A percentile compares a stretch with the other conserved stretches of the same genome.
Evolutionary conservation across 257 asterid genomes (phyloP).

Genomic region (Vinca minor): DNA sequence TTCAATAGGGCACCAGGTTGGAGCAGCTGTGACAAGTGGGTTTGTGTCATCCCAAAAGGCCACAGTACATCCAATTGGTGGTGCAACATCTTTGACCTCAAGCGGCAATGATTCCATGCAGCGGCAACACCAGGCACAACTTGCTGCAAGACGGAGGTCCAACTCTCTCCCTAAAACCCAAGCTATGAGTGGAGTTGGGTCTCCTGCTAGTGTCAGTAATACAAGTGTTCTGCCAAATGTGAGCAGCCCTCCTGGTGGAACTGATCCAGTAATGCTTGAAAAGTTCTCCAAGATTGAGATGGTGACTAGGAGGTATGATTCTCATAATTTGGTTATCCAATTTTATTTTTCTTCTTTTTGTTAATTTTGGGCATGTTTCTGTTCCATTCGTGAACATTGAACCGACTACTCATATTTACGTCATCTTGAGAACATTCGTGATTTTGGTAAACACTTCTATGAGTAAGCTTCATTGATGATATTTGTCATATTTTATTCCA

Average conservation of each 20-base stretch:
- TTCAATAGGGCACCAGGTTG: slow-evolving; percentile 81
- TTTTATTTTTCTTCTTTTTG: neutral
- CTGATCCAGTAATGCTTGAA: slow-evolving; percentile 61
- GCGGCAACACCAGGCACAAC: slow-evolving; percentile 71
- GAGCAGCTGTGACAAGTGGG: slow-evolving; percentile 64
- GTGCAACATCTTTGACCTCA: slow-evolving; percentile 52
- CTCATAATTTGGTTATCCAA: neutral
- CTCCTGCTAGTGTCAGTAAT: slow-evolving; percentile 88
- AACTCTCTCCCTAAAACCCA: slow-evolving; percentile 72
- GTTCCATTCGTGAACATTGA: neutral
- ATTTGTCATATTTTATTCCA: neutral
- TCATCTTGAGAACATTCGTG: neutral
- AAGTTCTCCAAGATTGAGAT: slow-evolving; percentile 75
- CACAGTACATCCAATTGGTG: slow-evolving; percentile 50
- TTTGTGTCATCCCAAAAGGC: slow-evolving; percentile 62
- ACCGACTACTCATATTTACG: neutral
- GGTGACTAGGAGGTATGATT: slow-evolving; percentile 60
- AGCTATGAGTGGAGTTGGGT: slow-evolving; percentile 72
- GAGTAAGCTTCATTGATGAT: neutral
- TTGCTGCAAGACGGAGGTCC: slow-evolving; percentile 65
- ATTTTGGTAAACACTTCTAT: neutral
- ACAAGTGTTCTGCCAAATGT: slow-evolving; percentile 55
- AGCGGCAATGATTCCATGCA: slow-evolving; percentile 70
- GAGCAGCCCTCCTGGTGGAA: slow-evolving; percentile 75
- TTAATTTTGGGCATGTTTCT: neutral